A percentile compares a stretch with the other conserved stretches of the same genome.
Evolutionary conservation across 495 filamentous ascomycete genomes (phyloP).

Genomic region (Chaetomium cochliodes): DNA sequence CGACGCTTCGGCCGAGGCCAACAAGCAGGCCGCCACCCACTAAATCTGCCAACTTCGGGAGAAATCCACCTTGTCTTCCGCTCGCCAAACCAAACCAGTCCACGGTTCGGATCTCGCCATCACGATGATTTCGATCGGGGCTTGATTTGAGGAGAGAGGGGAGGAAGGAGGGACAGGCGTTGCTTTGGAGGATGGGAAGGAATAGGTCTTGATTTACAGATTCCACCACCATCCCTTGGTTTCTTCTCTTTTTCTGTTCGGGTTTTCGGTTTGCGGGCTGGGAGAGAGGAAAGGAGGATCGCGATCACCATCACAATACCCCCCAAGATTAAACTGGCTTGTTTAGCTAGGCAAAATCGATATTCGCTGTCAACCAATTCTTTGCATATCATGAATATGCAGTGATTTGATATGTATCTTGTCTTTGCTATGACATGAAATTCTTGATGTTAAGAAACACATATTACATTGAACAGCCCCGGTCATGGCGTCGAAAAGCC

Average conservation of each 20-base stretch:
- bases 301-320: too few species aligned
- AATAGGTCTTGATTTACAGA: conserved; percentile 9
- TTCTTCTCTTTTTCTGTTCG: conserved; percentile 1
- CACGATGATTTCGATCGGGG: conserved; percentile 11
- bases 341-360: conserved; percentile 17
- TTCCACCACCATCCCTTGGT: conserved; percentile 9
- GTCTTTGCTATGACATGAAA: too few species aligned
- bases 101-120: conserved; percentile 1
- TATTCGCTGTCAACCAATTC: too few species aligned
- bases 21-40: conserved; percentile 59
- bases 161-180: background rate
- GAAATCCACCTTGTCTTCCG: background rate
- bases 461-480: too few species aligned
- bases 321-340: too few species aligned
- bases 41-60: too few species aligned
- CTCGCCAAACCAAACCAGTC: conserved; percentile 8
- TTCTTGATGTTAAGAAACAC: too few species aligned
- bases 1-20: conserved; percentile 53
- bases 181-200: conserved; percentile 4
- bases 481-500: background rate
- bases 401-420: too few species aligned
- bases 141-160: conserved; percentile 8
- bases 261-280: too few species aligned
- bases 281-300: too few species aligned
- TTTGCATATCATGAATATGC: too few species aligned